phyloP scores from a whole-genome alignment of 306 rosid species.

The Senna siamea region DNA sequence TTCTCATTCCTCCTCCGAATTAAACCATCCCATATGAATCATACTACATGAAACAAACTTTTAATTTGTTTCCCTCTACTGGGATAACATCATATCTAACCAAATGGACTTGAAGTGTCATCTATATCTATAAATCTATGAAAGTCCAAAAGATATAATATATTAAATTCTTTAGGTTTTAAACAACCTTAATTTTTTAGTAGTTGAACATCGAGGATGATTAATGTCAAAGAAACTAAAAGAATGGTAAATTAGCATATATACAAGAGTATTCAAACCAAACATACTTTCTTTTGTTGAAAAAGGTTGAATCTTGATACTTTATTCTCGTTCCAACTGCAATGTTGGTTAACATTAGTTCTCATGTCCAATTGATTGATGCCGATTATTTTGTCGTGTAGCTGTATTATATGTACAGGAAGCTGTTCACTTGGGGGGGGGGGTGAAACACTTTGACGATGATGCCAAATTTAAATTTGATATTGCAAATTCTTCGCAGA shows the following conservation, averaged over 20 bases:
- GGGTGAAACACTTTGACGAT: background rate
- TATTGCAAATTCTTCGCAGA: background rate
- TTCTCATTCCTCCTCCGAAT: too few species aligned
- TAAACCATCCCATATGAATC: too few species aligned
- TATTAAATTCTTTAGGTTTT: background rate
- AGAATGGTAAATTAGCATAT: too few species aligned
- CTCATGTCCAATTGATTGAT: constrained; percentile 9
- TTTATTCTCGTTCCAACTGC: background rate
- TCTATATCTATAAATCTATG: too few species aligned
- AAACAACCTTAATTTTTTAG: background rate
- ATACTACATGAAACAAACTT: too few species aligned
- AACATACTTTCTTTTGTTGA: background rate
- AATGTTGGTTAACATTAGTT: background rate
- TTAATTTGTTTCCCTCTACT: too few species aligned
- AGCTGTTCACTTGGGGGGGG: too few species aligned
- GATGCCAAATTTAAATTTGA: constrained; percentile 7
- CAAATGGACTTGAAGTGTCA: too few species aligned
- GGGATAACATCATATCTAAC: too few species aligned
- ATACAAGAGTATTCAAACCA: background rate
- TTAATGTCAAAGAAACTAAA: background rate
- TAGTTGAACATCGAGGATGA: background rate
- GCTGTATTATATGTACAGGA: background rate
- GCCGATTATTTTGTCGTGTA: constrained; percentile 20
- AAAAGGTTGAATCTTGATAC: background rate
- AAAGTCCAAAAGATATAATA: background rate